Evolutionary conservation across 192 early-diverging fungal genomes (phyloP).

Genomic region (Gamsiella multidivaricata): DNA sequence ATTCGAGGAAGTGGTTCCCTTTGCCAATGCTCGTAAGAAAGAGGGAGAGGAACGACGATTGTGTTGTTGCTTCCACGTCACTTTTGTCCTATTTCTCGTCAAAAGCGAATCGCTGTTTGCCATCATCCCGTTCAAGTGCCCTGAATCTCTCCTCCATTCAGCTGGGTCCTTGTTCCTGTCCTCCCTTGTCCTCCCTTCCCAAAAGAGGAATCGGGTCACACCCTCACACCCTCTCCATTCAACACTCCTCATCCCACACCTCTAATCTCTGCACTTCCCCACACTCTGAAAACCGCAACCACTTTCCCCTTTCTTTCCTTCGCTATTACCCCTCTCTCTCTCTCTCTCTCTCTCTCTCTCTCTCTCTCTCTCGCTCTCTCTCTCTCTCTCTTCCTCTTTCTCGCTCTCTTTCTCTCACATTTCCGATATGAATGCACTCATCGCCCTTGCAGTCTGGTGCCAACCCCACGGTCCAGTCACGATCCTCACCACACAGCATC

Average conservation of each 20-base stretch:
- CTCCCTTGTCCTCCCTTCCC: too few species aligned
- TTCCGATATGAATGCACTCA: constrained; percentile 46
- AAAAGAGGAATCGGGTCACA: too few species aligned
- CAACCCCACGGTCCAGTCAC: constrained; percentile 53
- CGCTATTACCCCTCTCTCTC: background rate
- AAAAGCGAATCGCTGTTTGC: too few species aligned
- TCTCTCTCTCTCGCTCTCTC: background rate
- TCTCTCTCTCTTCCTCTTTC: background rate
- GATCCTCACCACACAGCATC: constrained; percentile 53
- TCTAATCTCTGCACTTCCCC: background rate
- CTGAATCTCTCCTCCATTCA: background rate
- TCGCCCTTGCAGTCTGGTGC: constrained; percentile 53
- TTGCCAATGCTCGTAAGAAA: too few species aligned
- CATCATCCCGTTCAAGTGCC: background rate
- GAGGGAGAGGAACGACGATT: too few species aligned
- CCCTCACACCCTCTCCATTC: background rate
- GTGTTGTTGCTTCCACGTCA: too few species aligned
- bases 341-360: background rate
- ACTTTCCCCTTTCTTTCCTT: background rate
- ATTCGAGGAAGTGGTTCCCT: too few species aligned
- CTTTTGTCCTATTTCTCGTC: background rate
- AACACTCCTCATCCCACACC: background rate
- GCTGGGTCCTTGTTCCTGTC: background rate
- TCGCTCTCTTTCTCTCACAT: background rate
- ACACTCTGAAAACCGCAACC: background rate